phyloP scores from a whole-genome alignment of 1,284 basidiomycete species.

The Athelia psychrophila region DNA sequence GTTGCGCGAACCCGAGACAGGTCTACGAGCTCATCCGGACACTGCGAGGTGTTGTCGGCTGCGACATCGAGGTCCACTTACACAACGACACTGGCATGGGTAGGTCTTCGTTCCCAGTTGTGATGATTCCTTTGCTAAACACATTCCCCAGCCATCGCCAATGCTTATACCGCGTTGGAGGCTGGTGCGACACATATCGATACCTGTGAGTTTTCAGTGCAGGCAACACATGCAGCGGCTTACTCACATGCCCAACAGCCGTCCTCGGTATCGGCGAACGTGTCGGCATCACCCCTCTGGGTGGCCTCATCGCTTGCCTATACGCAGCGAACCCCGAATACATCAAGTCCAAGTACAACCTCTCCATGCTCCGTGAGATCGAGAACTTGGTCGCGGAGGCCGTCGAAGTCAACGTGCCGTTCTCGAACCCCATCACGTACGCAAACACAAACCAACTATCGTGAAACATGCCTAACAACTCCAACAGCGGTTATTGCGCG shows the following conservation, averaged over 20 bases:
- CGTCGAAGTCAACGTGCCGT: constrained; percentile 97
- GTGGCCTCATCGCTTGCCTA: constrained; percentile 95
- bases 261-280: constrained; percentile 98
- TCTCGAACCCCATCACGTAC: constrained; percentile 92
- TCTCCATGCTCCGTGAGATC: constrained; percentile 95
- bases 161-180: constrained; percentile 97
- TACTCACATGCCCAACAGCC: constrained; percentile 49
- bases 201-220: constrained; percentile 63
- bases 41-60: constrained; percentile 90
- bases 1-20: constrained; percentile 97
- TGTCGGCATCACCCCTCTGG: constrained; percentile 98
- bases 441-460: constrained; percentile 21
- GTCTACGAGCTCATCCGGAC: constrained; percentile 99
- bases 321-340: constrained; percentile 97
- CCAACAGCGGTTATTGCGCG: constrained; percentile 88
- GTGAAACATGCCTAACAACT: constrained; percentile 6
- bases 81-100: constrained; percentile 98
- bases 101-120: constrained; percentile 24
- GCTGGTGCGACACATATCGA: constrained; percentile 99
- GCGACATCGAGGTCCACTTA: constrained; percentile 98
- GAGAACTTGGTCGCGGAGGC: constrained; percentile 99
- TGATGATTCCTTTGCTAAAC: constrained; percentile 9
- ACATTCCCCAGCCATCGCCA: constrained; percentile 79
- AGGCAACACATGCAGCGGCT: too few relatives aligned
- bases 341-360: constrained; percentile 99